A percentile compares a stretch with the other conserved stretches of the same genome.
Evolutionary conservation across 1,284 basidiomycete genomes (phyloP).

Genomic region (Ganoderma leucocontextum): DNA sequence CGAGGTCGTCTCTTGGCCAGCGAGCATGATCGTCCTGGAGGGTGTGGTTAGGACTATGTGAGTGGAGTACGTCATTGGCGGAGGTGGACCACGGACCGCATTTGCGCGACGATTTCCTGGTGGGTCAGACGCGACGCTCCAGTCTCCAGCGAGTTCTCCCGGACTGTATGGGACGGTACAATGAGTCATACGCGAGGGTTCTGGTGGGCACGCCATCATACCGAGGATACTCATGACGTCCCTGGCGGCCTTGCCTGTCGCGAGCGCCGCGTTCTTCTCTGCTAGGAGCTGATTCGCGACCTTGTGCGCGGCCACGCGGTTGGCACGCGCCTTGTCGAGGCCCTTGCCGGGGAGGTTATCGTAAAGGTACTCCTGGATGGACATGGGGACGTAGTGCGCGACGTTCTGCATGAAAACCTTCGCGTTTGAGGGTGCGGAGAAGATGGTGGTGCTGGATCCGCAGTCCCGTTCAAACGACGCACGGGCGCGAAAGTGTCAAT

Average conservation of each 20-base stretch:
- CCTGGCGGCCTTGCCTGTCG: slow-evolving; percentile 40
- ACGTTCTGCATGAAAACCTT: slow-evolving; percentile 38
- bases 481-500: neutral
- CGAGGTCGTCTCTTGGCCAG: slow-evolving; percentile 64
- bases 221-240: slow-evolving; percentile 56
- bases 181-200: neutral
- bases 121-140: slow-evolving; percentile 54
- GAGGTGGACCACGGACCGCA: slow-evolving; percentile 47
- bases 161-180: slow-evolving; percentile 46
- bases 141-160: slow-evolving; percentile 58
- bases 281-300: slow-evolving; percentile 52
- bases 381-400: slow-evolving; percentile 38
- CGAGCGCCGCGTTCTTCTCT: slow-evolving; percentile 47
- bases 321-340: slow-evolving; percentile 46
- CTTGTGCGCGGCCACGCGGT: slow-evolving; percentile 47
- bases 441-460: slow-evolving; percentile 30
- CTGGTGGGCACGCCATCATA: slow-evolving; percentile 28
- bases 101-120: slow-evolving; percentile 61
- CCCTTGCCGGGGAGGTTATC: slow-evolving; percentile 47
- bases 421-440: slow-evolving; percentile 34
- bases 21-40: slow-evolving; percentile 49
- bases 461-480: neutral
- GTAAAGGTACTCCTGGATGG: slow-evolving; percentile 47
- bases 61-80: neutral
- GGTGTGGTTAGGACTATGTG: neutral